Conservation (phyloP, 2,329 filamentous ascomycete species). For the Colletotrichum phormii region DNA sequence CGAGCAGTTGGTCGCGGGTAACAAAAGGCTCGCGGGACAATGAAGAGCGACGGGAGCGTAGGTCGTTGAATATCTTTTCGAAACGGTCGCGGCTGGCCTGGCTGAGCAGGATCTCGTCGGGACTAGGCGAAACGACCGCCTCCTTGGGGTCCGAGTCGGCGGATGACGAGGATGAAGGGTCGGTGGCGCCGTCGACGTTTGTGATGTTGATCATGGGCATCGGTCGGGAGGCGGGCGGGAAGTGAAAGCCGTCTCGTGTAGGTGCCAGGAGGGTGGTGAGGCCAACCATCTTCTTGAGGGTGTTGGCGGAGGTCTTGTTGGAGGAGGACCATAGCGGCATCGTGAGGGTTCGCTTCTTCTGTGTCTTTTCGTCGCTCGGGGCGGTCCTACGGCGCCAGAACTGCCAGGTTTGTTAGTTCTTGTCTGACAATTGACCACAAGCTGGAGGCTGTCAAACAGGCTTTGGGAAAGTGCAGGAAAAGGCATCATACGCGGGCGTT, state of each 20-base stretch:
- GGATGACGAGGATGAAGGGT: conserved; percentile 27
- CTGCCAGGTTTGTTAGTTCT: conserved; percentile 18
- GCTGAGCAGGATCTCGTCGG: conserved; percentile 55
- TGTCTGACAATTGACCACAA: neutral
- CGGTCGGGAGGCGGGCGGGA: conserved; percentile 36
- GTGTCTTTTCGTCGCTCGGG: conserved; percentile 15
- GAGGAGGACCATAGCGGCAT: conserved; percentile 54
- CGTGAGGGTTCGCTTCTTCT: conserved; percentile 48
- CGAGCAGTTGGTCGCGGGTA: conserved; percentile 52
- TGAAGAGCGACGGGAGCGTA: conserved; percentile 49
- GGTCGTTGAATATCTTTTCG: conserved; percentile 57
- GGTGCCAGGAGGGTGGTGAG: conserved; percentile 47
- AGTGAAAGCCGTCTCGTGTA: conserved; percentile 43
- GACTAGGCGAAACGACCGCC: neutral
- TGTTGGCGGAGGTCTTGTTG: conserved; percentile 44
- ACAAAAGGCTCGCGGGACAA: conserved; percentile 46
- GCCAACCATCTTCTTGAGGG: conserved; percentile 49
- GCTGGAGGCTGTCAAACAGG: neutral
- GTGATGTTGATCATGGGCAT: conserved; percentile 36
- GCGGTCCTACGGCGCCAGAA: conserved; percentile 30
- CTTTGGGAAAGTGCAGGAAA: neutral
- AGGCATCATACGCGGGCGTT: neutral
- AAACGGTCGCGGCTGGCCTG: conserved; percentile 62
- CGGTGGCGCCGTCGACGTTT: conserved; percentile 33
- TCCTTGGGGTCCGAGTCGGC: conserved; percentile 29